Base-by-base conservation (phyloP, 805 yeast genomes). In the Pichia membranifaciens region DNA sequence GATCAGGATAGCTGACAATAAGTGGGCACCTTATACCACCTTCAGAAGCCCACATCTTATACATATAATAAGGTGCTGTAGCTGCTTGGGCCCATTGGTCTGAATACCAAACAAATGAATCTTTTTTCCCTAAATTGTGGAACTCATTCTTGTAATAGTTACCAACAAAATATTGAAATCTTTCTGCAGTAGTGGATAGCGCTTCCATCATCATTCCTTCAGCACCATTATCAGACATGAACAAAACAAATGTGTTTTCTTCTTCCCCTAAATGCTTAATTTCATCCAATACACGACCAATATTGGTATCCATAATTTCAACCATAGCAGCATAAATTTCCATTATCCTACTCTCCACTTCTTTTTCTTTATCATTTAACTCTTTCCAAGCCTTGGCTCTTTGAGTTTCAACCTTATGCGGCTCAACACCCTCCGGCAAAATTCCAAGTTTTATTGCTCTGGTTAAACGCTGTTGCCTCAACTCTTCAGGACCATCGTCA, bases 291-390 rank as follows among this genome's bases (percentile, higher is more conserved):
- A 78, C 71, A 45, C 72, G 65, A 2, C 84, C 85, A 31, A 79
- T 62, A 47, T 78, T 71, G 33, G 57, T 56, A 54, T 79, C 85
- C 58, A 79, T 54, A 4, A 71, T 59, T 38, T 78, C 81, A 20
- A 79, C 84, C 81, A 79, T 79, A 4, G 81, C 82, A n/a, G 83
- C 83, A 58, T 78, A 79, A 10, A 71, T 66, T 53, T 75, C 79
- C 81, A 78, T 77, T 18, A 74, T 67, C 44, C 71, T 62, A 6
- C 73, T 47, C 49, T 75, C 74, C 15, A 58, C 53, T 29, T 51
- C 52, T 49, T 62, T 62, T 49, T 74, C 75, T 3, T 68, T 59
- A 1, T 57, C 65, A 10, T 64, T 59, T 38, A 76, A 55, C 16
- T 74, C 74, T 7, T 52, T 54, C 81, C 81, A 76, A 10, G 66